A percentile compares a stretch with the other conserved stretches of the same genome.
Conservation (phyloP, 2,329 filamentous ascomycete species). For the Dothistroma pini region DNA sequence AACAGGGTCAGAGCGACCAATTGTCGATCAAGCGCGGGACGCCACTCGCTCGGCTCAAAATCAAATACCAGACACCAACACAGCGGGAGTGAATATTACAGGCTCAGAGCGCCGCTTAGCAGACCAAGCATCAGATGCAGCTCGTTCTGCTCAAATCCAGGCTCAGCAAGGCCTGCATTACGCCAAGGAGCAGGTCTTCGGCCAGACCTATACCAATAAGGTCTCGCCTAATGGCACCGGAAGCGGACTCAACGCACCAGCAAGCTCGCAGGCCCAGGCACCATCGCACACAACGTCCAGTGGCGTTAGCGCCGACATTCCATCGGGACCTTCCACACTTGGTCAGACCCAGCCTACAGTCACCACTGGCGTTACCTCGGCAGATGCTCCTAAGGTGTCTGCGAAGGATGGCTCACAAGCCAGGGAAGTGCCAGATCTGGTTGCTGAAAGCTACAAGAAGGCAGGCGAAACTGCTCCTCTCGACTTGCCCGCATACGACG, state of each 20-base stretch:
- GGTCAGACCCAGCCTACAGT: constrained; percentile 40
- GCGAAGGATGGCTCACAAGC: background rate
- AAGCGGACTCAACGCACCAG: constrained; percentile 37
- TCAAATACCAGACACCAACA: background rate
- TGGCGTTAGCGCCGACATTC: constrained; percentile 39
- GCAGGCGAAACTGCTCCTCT: constrained; percentile 6
- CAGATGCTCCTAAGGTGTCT: constrained; percentile 18
- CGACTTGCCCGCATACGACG: background rate
- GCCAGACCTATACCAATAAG: background rate
- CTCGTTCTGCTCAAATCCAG: background rate
- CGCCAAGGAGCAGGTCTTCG: background rate
- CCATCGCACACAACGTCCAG: constrained; percentile 27
- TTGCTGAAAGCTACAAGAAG: constrained; percentile 3
- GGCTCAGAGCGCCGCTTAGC: background rate
- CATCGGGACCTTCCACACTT: constrained; percentile 30
- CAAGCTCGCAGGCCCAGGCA: constrained; percentile 21
- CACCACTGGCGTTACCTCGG: constrained; percentile 41
- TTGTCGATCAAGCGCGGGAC: background rate
- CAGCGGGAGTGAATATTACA: background rate
- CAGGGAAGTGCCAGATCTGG: constrained; percentile 2
- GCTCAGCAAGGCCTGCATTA: background rate
- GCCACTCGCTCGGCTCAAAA: background rate
- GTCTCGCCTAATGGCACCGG: background rate
- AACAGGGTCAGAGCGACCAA: background rate
- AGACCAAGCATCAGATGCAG: background rate